Percentiles rank a stretch among this genome's conserved stretches.
Conservation (phyloP, 2,329 filamentous ascomycete genomes). For the Botrytis fragariae region DNA sequence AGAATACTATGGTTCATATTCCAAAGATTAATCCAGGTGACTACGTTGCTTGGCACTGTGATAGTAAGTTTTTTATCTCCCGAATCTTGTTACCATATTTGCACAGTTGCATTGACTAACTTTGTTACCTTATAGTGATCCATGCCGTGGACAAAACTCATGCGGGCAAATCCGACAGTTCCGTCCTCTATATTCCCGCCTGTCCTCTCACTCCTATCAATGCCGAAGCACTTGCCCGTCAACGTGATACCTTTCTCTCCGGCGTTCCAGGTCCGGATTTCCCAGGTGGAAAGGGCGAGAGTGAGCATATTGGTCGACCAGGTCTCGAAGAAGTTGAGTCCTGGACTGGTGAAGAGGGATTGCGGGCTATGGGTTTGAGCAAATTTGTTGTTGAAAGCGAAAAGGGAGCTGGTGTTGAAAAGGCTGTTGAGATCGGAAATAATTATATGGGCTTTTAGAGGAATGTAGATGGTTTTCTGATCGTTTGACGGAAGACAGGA, state of each 20-base stretch:
- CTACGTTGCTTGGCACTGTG: conserved; percentile 63
- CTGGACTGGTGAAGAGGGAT: conserved; percentile 50
- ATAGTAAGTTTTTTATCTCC: conserved; percentile 21
- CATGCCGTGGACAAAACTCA: conserved; percentile 84
- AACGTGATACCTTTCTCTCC: conserved; percentile 65
- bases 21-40: conserved; percentile 64
- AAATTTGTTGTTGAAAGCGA: background rate
- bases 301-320: conserved; percentile 50
- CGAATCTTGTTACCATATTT: background rate
- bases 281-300: conserved; percentile 67
- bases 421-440: conserved; percentile 1
- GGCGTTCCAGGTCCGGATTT: conserved; percentile 70
- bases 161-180: conserved; percentile 68
- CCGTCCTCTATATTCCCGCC: conserved; percentile 85
- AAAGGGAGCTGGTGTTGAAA: background rate
- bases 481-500: background rate
- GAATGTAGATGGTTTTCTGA: too few species aligned
- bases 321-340: conserved; percentile 18
- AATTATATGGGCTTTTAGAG: background rate
- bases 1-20: conserved; percentile 62
- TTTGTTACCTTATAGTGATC: conserved; percentile 25
- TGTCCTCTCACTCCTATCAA: conserved; percentile 78
- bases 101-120: background rate
- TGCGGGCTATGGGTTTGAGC: conserved; percentile 57
- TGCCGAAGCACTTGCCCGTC: conserved; percentile 66